phyloP scores from a whole-genome alignment of 352 stramenopile genomes.

The Globisporangium emineosum region DNA sequence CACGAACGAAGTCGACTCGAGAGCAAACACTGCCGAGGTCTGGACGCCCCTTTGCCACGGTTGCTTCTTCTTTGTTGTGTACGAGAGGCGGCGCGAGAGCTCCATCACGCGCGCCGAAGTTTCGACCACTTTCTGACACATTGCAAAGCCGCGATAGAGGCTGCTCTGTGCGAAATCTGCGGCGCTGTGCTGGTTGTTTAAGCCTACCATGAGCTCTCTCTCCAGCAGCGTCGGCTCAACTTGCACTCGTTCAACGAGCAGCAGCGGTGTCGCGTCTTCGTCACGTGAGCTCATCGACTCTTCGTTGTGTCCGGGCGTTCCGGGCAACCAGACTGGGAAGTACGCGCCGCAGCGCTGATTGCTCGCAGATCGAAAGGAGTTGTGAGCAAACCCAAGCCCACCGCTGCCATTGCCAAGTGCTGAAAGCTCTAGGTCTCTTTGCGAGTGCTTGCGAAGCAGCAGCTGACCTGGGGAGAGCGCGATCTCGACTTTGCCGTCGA shows the following conservation, averaged over 20 bases:
- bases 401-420: background rate
- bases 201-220: constrained; percentile 46
- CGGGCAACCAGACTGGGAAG: constrained; percentile 61
- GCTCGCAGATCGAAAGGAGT: background rate
- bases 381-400: background rate
- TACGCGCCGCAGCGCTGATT: constrained; percentile 51
- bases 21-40: constrained; percentile 10
- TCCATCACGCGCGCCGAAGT: constrained; percentile 43
- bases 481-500: constrained; percentile 38
- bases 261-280: constrained; percentile 45
- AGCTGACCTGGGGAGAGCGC: constrained; percentile 39
- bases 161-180: constrained; percentile 6
- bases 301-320: constrained; percentile 42
- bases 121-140: constrained; percentile 32
- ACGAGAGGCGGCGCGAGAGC: constrained; percentile 33
- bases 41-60: constrained; percentile 11
- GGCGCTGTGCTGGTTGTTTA: background rate
- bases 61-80: constrained; percentile 23
- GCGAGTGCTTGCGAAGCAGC: constrained; percentile 28
- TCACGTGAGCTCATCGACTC: constrained; percentile 57
- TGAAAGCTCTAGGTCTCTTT: background rate
- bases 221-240: constrained; percentile 61
- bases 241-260: constrained; percentile 54
- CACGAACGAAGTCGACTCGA: constrained; percentile 54
- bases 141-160: constrained; percentile 33